Evolutionary conservation across 2,329 filamentous ascomycete species (phyloP), one percentile per base, ranked within the genome.

Genomic region (Elsinoe ampelina): DNA sequence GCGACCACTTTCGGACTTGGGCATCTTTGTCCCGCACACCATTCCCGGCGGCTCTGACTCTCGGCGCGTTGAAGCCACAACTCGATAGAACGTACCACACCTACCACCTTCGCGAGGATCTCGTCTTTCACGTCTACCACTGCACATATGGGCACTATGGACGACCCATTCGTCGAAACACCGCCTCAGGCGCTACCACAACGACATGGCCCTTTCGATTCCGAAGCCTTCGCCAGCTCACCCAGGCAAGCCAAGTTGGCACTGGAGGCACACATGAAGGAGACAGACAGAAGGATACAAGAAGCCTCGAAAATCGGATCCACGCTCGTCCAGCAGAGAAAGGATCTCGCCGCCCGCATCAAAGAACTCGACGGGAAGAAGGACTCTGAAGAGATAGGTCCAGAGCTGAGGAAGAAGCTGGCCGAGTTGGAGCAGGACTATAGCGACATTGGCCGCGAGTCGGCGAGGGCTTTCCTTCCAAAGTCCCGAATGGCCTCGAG

Each of bases 371-470:
- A 95, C 64, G 82, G 85, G 66, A 77, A 88, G 59, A 79, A 89
- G 65, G 77, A 81, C 43, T 87, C 93, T 63, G 59, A 64, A 39
- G 87, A 95, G 60, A 82, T 97, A 54, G 85, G 85, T 0, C 83
- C 87, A 2, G 91, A 95, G 62, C 75, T 98, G 65, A 87, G 87
- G 59, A 81, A 86, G 65, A 90, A 87, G 72, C 79, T 98, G 55
- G 79, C 83, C 12, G 90, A 95, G 61, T 83, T 98, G 59, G 93
- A 98, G 71, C 88, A 83, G 70, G 93, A 98, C 67, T 97, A 95
- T 74, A 92, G 95, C 69, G 91, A 96, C 67, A 85, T 97, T 47
- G 90, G 91, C 11, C 81, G 86, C 61, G 92, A 97, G 69, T 93
- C 87, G 48, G 89, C 92, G 42, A 81, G 92, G 62, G 90, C 89